Evolutionary conservation across 2,329 filamentous ascomycete species (phyloP).

Genomic region (Neonectria neomacrospora): DNA sequence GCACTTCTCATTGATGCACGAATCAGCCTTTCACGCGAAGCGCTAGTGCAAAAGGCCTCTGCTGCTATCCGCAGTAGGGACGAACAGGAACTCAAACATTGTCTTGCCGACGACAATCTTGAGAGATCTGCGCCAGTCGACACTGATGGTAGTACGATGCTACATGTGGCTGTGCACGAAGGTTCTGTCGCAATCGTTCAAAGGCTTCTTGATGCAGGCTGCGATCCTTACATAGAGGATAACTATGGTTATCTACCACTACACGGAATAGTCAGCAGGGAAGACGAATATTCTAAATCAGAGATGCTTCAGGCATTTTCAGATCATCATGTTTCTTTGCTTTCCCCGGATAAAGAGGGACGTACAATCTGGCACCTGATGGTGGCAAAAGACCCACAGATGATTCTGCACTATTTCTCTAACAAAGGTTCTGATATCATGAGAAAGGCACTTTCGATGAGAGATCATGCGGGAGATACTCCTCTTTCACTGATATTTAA

Average conservation of each 20-base stretch:
- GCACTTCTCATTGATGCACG: not conserved
- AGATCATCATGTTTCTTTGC: not conserved
- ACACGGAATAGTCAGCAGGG: not conserved
- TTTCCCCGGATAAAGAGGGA: accelerated
- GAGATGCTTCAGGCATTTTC: not conserved
- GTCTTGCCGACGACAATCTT: not conserved
- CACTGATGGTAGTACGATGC: accelerated
- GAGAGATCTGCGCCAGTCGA: not conserved
- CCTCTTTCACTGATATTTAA: not conserved
- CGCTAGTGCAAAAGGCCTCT: not conserved
- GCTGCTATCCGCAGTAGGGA: not conserved
- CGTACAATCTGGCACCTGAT: slow-evolving; percentile 1
- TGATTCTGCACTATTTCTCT: not conserved
- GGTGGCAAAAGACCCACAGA: not conserved
- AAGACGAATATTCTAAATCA: too few species aligned
- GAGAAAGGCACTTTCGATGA: not conserved
- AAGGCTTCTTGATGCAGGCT: not conserved
- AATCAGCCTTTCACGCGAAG: not conserved
- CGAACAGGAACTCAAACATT: not conserved
- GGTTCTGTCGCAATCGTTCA: not conserved
- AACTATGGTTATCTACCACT: not conserved
- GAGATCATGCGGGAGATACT: not conserved
- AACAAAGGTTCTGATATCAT: not conserved
- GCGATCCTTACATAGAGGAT: not conserved
- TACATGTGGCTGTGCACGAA: not conserved